Conservation (phyloP, 345 rosid species). For the Eucalyptus polyanthemos region DNA sequence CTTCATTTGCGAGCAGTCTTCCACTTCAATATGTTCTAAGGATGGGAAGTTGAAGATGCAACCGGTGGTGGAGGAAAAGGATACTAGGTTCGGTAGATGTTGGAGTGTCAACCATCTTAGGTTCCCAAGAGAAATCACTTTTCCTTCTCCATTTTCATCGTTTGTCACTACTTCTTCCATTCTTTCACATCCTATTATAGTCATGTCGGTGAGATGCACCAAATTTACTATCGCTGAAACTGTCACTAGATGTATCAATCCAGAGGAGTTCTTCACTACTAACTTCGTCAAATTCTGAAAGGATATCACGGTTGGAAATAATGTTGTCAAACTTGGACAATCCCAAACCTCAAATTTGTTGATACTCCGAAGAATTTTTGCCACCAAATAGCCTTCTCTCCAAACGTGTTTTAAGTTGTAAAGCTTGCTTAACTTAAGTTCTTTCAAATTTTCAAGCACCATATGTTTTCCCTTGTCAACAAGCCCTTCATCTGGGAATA, state of each 20-base stretch:
- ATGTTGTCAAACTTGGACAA: no score
- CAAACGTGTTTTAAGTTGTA: fast-evolving
- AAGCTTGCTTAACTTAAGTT: no score
- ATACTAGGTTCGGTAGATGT: not conserved
- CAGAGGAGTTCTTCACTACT: not conserved
- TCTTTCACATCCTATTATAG: not conserved
- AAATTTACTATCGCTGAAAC: fast-evolving
- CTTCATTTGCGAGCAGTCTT: not conserved
- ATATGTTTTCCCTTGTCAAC: fast-evolving
- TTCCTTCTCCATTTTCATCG: not conserved
- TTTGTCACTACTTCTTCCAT: not conserved
- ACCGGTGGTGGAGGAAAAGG: not conserved
- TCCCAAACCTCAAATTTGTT: fast-evolving
- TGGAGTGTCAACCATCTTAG: fast-evolving
- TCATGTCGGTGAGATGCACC: fast-evolving
- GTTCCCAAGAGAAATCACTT: not conserved
- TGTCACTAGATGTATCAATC: not conserved
- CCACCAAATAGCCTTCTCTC: no score
- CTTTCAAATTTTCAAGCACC: no score
- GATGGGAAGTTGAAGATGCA: not conserved
- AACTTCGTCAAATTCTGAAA: fast-evolving
- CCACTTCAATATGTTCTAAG: fast-evolving
- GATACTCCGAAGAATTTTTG: fast-evolving
- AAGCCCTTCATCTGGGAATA: no score
- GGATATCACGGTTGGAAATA: no score